These are phyloP conservation scores for Metschnikowia proteae DNA, from an alignment of 805 yeast species.

Conservation along the genomic window DNA sequence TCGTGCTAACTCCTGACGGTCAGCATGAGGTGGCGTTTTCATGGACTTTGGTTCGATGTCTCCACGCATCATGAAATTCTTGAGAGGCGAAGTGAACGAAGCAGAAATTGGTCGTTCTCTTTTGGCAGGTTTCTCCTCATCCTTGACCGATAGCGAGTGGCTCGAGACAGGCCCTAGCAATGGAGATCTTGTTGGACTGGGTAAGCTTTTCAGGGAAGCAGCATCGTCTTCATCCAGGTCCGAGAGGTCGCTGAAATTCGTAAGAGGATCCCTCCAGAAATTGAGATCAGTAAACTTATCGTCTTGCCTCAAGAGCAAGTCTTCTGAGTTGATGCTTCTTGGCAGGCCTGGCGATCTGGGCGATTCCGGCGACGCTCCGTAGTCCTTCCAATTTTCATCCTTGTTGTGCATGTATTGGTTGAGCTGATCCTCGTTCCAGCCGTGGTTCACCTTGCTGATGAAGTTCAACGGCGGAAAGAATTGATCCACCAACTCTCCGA, in stretches of 20 bases:
- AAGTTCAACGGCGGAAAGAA: slow-evolving; percentile 78
- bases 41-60: slow-evolving; percentile 27
- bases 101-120: slow-evolving; percentile 34
- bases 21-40: slow-evolving; percentile 23
- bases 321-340: slow-evolving; percentile 21
- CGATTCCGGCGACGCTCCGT: slow-evolving; percentile 19
- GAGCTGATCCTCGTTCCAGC: slow-evolving; percentile 37
- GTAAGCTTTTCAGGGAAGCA: slow-evolving; percentile 10
- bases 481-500: slow-evolving; percentile 93
- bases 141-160: background rate
- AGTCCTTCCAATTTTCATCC: slow-evolving; percentile 6
- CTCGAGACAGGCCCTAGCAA: slow-evolving; percentile 12
- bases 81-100: slow-evolving; percentile 39
- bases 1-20: slow-evolving; percentile 10
- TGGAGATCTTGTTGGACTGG: slow-evolving; percentile 5
- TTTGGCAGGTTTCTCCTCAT: slow-evolving; percentile 2
- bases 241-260: slow-evolving; percentile 56
- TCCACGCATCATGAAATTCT: slow-evolving; percentile 38
- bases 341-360: slow-evolving; percentile 21
- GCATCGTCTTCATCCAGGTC: slow-evolving; percentile 42
- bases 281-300: slow-evolving; percentile 81
- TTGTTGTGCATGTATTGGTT: slow-evolving; percentile 29
- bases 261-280: slow-evolving; percentile 85
- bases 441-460: slow-evolving; percentile 28
- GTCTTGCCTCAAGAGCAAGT: slow-evolving; percentile 37